phyloP scores from a whole-genome alignment of 2,329 filamentous ascomycete species.

The Fusarium chuoi region DNA sequence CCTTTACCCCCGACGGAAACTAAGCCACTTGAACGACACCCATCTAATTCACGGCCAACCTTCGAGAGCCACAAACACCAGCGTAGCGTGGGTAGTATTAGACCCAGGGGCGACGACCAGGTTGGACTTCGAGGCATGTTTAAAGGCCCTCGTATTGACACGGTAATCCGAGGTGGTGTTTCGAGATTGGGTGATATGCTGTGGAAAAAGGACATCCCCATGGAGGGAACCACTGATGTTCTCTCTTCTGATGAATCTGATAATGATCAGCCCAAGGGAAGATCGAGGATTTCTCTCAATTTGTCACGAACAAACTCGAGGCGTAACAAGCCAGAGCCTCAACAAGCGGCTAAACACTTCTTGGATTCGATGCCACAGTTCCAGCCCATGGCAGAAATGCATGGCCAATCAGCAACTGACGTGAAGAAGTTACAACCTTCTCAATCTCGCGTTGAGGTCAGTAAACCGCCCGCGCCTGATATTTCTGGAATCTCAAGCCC shows the following conservation, averaged over 20 bases:
- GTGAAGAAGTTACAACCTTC: constrained; percentile 44
- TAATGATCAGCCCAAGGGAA: constrained; percentile 53
- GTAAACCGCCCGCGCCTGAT: constrained; percentile 62
- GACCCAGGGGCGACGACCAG: constrained; percentile 50
- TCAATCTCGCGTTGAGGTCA: constrained; percentile 57
- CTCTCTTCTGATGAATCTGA: constrained; percentile 63
- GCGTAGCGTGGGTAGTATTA: constrained; percentile 61
- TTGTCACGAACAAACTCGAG: constrained; percentile 50
- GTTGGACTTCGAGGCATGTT: constrained; percentile 72
- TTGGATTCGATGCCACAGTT: constrained; percentile 65
- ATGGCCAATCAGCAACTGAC: constrained; percentile 27
- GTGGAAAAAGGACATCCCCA: constrained; percentile 62
- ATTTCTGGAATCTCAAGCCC: constrained; percentile 55
- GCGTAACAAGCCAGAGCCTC: constrained; percentile 46
- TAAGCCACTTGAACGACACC: constrained; percentile 49
- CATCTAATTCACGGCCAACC: constrained; percentile 48
- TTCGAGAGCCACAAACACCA: constrained; percentile 61
- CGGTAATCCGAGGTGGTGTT: constrained; percentile 70
- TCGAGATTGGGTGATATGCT: constrained; percentile 67
- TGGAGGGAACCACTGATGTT: constrained; percentile 50
- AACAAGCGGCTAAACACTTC: constrained; percentile 55
- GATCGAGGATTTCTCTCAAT: constrained; percentile 50
- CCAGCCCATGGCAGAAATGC: constrained; percentile 49
- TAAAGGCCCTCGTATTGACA: constrained; percentile 79
- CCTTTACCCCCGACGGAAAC: constrained; percentile 36